These are phyloP conservation scores for Aspergillus nanangensis DNA, from an alignment of 495 filamentous ascomycete species.

Conservation along the genomic window DNA sequence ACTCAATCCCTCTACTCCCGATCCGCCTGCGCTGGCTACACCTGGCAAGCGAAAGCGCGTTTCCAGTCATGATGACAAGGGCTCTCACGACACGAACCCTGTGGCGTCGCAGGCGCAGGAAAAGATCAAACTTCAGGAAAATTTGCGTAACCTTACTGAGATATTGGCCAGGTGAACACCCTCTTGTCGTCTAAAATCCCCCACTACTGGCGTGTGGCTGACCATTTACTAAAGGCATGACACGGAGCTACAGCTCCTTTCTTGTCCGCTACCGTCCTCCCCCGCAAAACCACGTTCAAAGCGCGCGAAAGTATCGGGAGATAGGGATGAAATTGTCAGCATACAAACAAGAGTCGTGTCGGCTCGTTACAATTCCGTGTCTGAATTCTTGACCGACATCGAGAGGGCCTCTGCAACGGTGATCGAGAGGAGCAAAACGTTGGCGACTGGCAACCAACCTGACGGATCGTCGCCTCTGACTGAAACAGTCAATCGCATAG, in stretches of 20 bases:
- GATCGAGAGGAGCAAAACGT: conserved; percentile 40
- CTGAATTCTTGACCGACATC: conserved; percentile 47
- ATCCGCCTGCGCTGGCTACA: conserved; percentile 30
- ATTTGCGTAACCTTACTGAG: conserved; percentile 34
- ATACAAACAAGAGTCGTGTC: conserved; percentile 37
- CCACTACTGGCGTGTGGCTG: background rate
- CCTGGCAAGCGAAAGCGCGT: conserved; percentile 44
- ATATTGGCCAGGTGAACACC: conserved; percentile 36
- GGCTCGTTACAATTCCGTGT: conserved; percentile 39
- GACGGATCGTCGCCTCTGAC: conserved; percentile 31
- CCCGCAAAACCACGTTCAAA: conserved; percentile 44
- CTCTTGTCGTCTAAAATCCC: background rate
- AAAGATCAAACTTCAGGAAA: conserved; percentile 35
- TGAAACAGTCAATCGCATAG: conserved; percentile 36
- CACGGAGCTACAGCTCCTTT: conserved; percentile 38
- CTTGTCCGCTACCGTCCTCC: conserved; percentile 36
- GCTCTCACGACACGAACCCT: conserved; percentile 21
- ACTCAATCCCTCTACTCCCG: conserved; percentile 24
- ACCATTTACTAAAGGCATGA: conserved; percentile 34
- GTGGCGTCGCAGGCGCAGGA: conserved; percentile 23
- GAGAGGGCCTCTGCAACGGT: conserved; percentile 42
- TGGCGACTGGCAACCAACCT: conserved; percentile 22
- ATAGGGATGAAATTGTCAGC: conserved; percentile 31
- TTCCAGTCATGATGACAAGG: conserved; percentile 36
- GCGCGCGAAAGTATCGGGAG: conserved; percentile 41